phyloP scores from a whole-genome alignment of 805 yeast genomes.

The Yarrowia yakushimensis region DNA sequence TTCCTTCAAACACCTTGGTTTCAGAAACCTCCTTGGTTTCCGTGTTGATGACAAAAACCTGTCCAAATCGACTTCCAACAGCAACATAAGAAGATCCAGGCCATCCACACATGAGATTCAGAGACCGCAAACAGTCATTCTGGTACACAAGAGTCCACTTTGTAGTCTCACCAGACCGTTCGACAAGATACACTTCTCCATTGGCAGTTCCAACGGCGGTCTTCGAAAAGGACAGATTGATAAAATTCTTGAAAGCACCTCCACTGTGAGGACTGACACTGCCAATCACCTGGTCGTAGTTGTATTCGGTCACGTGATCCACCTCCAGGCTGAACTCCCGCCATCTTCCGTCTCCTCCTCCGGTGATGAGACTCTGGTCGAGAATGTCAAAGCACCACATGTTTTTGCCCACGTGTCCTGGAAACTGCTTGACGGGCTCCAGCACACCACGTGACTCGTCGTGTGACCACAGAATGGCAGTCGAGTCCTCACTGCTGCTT shows the following conservation, averaged over 20 bases:
- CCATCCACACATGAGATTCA: conserved; percentile 17
- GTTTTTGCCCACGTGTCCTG: conserved; percentile 79
- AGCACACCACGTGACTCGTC: conserved; percentile 35
- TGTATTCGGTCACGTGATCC: neutral
- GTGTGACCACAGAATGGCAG: conserved; percentile 73
- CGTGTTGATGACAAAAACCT: conserved; percentile 2
- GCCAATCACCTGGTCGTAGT: neutral
- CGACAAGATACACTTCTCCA: neutral
- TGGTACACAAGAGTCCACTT: neutral
- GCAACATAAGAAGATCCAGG: neutral
- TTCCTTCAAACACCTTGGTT: neutral
- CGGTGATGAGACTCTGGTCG: conserved; percentile 61
- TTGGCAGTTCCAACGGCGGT: conserved; percentile 7
- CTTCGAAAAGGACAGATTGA: conserved; percentile 41
- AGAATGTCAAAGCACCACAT: conserved; percentile 73
- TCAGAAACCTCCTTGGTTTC: neutral
- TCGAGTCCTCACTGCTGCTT: conserved; percentile 83
- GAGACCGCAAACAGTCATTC: neutral
- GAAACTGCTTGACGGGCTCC: conserved; percentile 48
- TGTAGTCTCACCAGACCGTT: neutral
- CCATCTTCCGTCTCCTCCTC: conserved; percentile 70
- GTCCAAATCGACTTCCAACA: conserved; percentile 2
- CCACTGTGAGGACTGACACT: too few relatives aligned
- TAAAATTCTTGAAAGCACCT: conserved; percentile 64
- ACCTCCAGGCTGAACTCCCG: conserved; percentile 62